Conservation (phyloP, 1,284 basidiomycete species). For the Cronartium quercuum region DNA sequence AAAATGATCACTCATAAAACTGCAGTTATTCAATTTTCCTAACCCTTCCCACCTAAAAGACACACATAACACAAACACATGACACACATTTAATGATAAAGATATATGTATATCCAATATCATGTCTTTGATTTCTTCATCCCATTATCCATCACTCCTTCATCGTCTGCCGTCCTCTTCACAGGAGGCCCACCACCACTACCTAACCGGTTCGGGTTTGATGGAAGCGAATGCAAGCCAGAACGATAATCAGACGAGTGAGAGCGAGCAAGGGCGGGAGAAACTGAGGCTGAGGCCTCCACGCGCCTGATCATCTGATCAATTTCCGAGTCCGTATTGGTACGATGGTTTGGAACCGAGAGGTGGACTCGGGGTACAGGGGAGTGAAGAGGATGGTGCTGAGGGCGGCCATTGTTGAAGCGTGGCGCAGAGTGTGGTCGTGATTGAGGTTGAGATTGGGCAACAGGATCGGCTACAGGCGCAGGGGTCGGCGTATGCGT, state of each 20-base stretch:
- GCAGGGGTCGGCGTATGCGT: not conserved
- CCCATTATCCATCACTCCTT: not conserved
- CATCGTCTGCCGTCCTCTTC: not conserved
- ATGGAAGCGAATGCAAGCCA: not conserved
- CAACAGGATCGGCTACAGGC: not conserved
- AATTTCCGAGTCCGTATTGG: slow-evolving; percentile 11
- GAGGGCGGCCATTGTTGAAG: not conserved
- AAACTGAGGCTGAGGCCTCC: slow-evolving; percentile 11
- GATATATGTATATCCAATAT: no score
- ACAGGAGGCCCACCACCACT: not conserved
- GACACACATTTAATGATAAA: no score
- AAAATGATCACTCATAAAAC: no score
- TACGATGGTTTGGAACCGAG: not conserved
- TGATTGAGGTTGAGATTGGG: not conserved
- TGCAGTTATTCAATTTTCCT: no score
- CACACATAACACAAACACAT: no score
- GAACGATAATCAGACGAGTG: not conserved
- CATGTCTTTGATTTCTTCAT: not conserved
- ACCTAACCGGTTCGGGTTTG: not conserved
- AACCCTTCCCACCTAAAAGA: no score
- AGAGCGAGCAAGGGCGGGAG: not conserved
- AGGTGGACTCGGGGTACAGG: not conserved
- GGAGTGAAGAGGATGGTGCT: not conserved
- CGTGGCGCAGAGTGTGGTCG: slow-evolving; percentile 1
- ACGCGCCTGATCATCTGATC: slow-evolving; percentile 27